Evolutionary conservation across 768 basidiomycete species (phyloP).

Genomic region (Gyrodon lividus): DNA sequence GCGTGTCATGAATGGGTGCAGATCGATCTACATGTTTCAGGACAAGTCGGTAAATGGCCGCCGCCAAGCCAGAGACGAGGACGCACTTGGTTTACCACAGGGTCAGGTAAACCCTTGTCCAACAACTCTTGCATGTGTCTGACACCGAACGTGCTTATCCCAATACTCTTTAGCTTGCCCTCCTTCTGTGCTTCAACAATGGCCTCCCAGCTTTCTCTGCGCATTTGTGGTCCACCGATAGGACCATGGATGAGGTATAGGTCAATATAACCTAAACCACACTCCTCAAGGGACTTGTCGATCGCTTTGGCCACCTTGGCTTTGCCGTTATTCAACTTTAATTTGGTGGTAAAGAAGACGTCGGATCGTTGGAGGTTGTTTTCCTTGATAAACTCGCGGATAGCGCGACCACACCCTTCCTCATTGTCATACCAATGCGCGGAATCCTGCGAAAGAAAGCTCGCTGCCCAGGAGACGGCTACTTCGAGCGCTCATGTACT

Average conservation of each 20-base stretch:
- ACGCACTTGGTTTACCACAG: slow-evolving; percentile 60
- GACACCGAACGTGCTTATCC: slow-evolving; percentile 7
- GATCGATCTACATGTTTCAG: slow-evolving; percentile 40
- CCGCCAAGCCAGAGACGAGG: neutral
- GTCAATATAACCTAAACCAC: slow-evolving; percentile 16
- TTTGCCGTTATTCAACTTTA: slow-evolving; percentile 48
- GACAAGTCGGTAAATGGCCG: slow-evolving; percentile 4
- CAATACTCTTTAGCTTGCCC: neutral
- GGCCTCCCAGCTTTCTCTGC: slow-evolving; percentile 8
- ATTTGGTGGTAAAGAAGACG: slow-evolving; percentile 72
- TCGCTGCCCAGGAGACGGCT: neutral
- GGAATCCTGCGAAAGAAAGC: neutral
- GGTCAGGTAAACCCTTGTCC: slow-evolving; percentile 45
- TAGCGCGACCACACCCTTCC: slow-evolving; percentile 57
- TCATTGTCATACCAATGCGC: slow-evolving; percentile 46
- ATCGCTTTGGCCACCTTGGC: slow-evolving; percentile 53
- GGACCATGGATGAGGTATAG: slow-evolving; percentile 7
- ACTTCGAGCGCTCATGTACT: neutral
- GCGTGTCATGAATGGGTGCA: slow-evolving; percentile 72
- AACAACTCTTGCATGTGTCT: slow-evolving; percentile 55
- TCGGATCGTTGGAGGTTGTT: slow-evolving; percentile 41
- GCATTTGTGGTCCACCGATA: slow-evolving; percentile 2
- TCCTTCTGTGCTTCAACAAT: neutral
- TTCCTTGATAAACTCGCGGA: slow-evolving; percentile 50
- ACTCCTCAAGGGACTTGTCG: slow-evolving; percentile 49